Conservation (phyloP, 495 filamentous ascomycete species). For the Melanomma pulvis-pyrius region DNA sequence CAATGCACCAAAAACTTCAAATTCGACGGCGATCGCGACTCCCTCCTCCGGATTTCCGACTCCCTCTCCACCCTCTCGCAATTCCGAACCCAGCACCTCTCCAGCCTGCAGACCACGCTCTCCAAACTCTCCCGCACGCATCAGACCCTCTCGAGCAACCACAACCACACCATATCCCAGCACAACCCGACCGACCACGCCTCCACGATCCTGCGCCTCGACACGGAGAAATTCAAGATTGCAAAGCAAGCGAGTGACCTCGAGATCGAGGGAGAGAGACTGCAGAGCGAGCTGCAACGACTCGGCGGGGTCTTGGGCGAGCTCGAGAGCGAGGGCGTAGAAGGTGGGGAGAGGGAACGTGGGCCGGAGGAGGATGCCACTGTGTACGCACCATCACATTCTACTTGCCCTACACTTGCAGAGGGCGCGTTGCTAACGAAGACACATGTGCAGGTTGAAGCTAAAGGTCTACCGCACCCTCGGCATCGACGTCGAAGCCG, state of each 20-base stretch:
- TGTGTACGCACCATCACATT: slow-evolving; percentile 39
- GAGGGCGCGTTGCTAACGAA: background rate
- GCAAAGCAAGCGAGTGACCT: slow-evolving; percentile 86
- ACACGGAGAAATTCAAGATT: slow-evolving; percentile 91
- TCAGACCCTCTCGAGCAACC: slow-evolving; percentile 66
- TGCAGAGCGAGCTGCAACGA: slow-evolving; percentile 78
- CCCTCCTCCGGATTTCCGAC: slow-evolving; percentile 82
- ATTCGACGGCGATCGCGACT: slow-evolving; percentile 81
- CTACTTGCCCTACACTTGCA: background rate
- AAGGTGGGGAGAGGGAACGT: slow-evolving; percentile 59
- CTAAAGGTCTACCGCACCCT: slow-evolving; percentile 89
- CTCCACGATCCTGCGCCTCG: slow-evolving; percentile 76
- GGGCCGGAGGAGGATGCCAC: slow-evolving; percentile 59
- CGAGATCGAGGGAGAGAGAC: slow-evolving; percentile 87
- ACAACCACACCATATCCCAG: slow-evolving; percentile 67
- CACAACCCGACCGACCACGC: slow-evolving; percentile 79
- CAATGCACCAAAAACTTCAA: slow-evolving; percentile 94
- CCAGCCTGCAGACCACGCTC: slow-evolving; percentile 69
- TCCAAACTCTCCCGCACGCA: slow-evolving; percentile 74
- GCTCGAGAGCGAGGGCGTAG: slow-evolving; percentile 77
- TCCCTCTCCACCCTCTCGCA: slow-evolving; percentile 77
- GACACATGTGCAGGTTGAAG: slow-evolving; percentile 59
- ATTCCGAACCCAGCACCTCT: slow-evolving; percentile 73
- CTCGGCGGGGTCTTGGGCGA: slow-evolving; percentile 75
- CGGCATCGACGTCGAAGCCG: slow-evolving; percentile 85